Base-by-base conservation (phyloP, 176 grass and related monocot genomes). In the Zoysia pacifica region DNA sequence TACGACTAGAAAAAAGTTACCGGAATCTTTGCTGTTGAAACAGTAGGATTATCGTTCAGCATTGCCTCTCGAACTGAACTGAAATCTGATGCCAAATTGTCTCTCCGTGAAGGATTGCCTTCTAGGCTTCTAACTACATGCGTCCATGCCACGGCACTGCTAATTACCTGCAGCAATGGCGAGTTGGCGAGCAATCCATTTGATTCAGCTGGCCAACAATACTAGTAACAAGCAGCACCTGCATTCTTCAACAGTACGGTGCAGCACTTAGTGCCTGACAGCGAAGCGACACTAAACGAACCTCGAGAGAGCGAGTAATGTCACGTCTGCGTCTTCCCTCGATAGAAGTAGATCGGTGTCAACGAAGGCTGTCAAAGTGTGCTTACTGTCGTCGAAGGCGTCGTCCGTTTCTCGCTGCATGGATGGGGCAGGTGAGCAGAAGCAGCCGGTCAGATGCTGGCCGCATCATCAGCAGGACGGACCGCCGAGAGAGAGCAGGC, bases 91-190 rank as follows among this genome's bases (percentile, higher is more conserved):
- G 15, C 11, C 45, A 35, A 7, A 73, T 52, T 11, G 70, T 72
- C 14, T 28, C 28, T 28, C 28, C 38, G 19, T n/a, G 51, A 51
- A 56, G n/a, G 16, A 13, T 67, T 44, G 76, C 48, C 76, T 67
- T 55, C 76, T 14, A 4, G 28, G 28, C 28, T 28, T 28, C 28
- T 28, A 28, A 28, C 76, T 14, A 4, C 2, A 6, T 28, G 63
- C 48, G 19, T 79, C 76, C 76, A 62, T 78, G 51, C 76, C 62
- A 78, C 76, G 76, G 76, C 62, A 53, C 48, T 20, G 48, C 53
- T 53, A 62, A 62, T 62, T 62, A 20, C 62, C 51, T 67, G 62
- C 62, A 78, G n/a, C 62, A 41, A 20, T 11, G 18, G 62, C 48
- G 15, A 67, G 48, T 28, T 11, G 18, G 62, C 48, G 15, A 67